Evolutionary conservation across 176 grass and related monocot species (phyloP), one percentile per base, ranked within the genome.

Genomic region (Elymus sibiricus): DNA sequence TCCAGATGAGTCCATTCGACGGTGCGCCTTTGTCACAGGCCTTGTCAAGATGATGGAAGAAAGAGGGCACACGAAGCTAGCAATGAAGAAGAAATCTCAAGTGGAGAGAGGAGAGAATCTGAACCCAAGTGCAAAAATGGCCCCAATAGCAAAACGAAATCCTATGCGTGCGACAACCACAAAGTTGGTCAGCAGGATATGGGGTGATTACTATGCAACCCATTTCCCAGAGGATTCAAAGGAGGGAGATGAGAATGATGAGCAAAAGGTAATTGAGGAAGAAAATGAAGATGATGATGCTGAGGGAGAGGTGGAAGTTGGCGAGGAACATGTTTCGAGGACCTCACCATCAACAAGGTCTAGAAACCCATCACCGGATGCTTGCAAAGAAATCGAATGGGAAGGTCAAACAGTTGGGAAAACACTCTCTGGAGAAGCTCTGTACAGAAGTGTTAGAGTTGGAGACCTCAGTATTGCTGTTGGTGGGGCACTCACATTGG

Each of bases 131-230:
- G 92, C 92, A 77, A 86, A 58, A 76, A 86, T 90, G 80, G 80
- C 83, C 1, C 90, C 83, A 32, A 38, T 66, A 75, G 53, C 82
- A 9, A 94, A 70, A 70, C 87, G 47, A 40, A 94, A 97, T 78
- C 76, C 82, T n/a, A 97, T 97, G 94, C 89, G 92, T 79, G 94
- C 92, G 19, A 97, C 94, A 21, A 94, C 94, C 47, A 97, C 94
- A 64, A 90, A 69, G 59, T 72, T 97, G 43, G 86, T 97, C 64
- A 94, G 78, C 87, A 89, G 38, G 71, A 86, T 97, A 27, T 97
- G 92, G 90, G 72, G 79, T 67, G 94, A 94, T 55, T 97, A 97
- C 47, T 92, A 97, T 80, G 75, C 83, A 6, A 59, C 82, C 73
- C 79, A 90, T 81, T 97, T 94, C 37, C 94, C 94, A 40, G 88